Conservation (phyloP, 2,329 filamentous ascomycete genomes). For the Talaromyces marneffei region DNA sequence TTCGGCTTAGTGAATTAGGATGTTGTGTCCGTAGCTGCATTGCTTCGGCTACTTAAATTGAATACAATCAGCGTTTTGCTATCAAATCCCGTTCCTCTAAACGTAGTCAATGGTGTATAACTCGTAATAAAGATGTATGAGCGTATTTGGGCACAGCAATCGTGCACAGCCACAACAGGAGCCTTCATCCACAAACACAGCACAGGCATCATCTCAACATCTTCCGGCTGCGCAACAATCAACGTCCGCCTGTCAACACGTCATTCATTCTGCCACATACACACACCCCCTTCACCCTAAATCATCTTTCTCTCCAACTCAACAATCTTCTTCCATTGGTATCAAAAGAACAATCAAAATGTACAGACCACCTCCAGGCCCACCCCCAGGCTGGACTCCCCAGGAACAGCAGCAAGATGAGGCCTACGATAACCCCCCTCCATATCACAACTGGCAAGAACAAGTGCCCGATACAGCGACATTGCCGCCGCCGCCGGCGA, state of each 20-base stretch:
- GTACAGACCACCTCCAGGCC: conserved; percentile 9
- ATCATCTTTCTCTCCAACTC: neutral
- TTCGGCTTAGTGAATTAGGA: neutral
- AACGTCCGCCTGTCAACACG: neutral
- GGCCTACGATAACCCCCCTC: conserved; percentile 38
- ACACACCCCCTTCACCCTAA: neutral
- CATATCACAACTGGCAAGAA: conserved; percentile 58
- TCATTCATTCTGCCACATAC: neutral
- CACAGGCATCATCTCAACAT: neutral
- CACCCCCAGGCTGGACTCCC: conserved; percentile 4
- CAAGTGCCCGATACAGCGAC: conserved; percentile 53
- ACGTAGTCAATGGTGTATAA: neutral
- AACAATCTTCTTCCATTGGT: neutral
- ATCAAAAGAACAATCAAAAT: neutral
- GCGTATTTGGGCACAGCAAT: neutral
- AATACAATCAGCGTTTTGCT: neutral
- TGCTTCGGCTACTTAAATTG: neutral
- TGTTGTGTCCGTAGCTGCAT: neutral
- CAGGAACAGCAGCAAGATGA: neutral
- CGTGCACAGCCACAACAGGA: conserved; percentile 7
- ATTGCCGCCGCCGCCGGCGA: conserved; percentile 55
- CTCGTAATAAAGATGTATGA: neutral
- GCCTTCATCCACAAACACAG: neutral
- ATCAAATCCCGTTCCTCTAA: neutral
- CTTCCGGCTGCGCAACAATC: neutral